Conservation (phyloP, 2,329 filamentous ascomycete species). For the Paracorniculantispora psalliotae region DNA sequence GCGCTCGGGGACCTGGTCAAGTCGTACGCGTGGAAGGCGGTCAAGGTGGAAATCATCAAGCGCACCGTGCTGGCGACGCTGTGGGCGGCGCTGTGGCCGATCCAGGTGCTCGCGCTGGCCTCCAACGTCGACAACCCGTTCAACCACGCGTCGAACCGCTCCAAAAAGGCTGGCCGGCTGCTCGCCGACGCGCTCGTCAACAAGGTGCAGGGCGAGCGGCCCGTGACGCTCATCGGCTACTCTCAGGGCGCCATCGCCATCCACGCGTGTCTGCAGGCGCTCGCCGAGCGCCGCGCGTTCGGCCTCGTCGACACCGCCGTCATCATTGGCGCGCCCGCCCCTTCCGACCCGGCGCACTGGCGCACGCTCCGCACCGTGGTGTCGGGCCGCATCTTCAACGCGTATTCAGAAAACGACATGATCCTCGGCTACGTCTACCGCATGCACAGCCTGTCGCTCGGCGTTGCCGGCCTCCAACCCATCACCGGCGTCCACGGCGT, state of each 20-base stretch:
- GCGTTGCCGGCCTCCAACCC: slow-evolving; percentile 76
- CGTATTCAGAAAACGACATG: slow-evolving; percentile 82
- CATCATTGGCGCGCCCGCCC: slow-evolving; percentile 74
- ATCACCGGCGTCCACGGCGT: slow-evolving; percentile 64
- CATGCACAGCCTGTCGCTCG: slow-evolving; percentile 74
- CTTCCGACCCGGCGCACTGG: slow-evolving; percentile 70
- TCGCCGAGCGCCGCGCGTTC: slow-evolving; percentile 75
- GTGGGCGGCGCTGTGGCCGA: slow-evolving; percentile 64
- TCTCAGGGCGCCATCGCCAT: slow-evolving; percentile 78
- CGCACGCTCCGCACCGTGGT: slow-evolving; percentile 71
- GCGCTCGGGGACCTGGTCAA: slow-evolving; percentile 67
- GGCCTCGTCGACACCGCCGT: slow-evolving; percentile 80
- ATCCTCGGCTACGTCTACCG: slow-evolving; percentile 85
- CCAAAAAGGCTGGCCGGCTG: slow-evolving; percentile 74
- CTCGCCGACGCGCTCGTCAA: slow-evolving; percentile 80
- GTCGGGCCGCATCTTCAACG: slow-evolving; percentile 77
- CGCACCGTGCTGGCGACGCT: slow-evolving; percentile 65
- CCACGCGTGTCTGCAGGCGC: slow-evolving; percentile 70
- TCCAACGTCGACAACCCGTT: slow-evolving; percentile 77
- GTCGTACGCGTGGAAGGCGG: slow-evolving; percentile 68
- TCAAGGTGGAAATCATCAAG: slow-evolving; percentile 71
- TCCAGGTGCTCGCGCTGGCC: slow-evolving; percentile 61
- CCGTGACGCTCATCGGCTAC: slow-evolving; percentile 76
- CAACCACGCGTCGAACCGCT: slow-evolving; percentile 67
- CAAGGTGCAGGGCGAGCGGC: slow-evolving; percentile 73